Evolutionary conservation across 1,284 basidiomycete genomes (phyloP), one percentile per base, ranked within the genome.

Genomic region (Cutaneotrichosporon mucoides): DNA sequence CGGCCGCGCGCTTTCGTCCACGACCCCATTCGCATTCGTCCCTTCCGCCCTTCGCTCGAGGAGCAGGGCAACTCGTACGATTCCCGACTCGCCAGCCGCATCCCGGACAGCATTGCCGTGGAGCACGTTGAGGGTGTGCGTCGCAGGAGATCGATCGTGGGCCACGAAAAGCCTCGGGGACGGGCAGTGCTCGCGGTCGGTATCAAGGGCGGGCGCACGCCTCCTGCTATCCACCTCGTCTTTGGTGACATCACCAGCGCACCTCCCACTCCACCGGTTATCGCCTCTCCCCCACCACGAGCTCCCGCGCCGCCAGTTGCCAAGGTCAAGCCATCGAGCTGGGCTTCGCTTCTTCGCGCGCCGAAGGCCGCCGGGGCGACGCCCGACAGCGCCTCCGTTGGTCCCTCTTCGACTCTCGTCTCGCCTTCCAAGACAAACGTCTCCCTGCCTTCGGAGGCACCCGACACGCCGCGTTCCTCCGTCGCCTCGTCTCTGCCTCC

Each of bases 271-370:
- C 59, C 59, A 6, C 24, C 24, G 24, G 52, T 44, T 42, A 13
- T 44, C 6, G 42, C 49, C 2, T 35, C 56, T 3, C 33, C 48
- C 24, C 24, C 46, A 34, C 53, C 34, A 15, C 53, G 6, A 33
- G 37, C 52, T 9, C 50, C 56, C 3, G 13, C 53, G 24, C 36
- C 48, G 15, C 3, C 61, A 48, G 24, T 24, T 24, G 24, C 24
- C 24, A 34, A 45, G 7, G 42, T 45, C 36, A 68, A 72, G 51
- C 68, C 71, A 70, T 86, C 85, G 67, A 88, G 86, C 4, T 92
- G 88, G 87, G 88, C 89, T 0, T 87, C 88, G 2, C 83, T 91
- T 33, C 80, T 92, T 41, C 52, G 62, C 57, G n/a, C 45, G 43
- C 64, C 34, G 56, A 62, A 33, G 43, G 67, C 15, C 8, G 48